These are phyloP conservation scores for Eragrostis nindensis DNA, from an alignment of 176 grass and related monocot genomes.

Conservation along the genomic window DNA sequence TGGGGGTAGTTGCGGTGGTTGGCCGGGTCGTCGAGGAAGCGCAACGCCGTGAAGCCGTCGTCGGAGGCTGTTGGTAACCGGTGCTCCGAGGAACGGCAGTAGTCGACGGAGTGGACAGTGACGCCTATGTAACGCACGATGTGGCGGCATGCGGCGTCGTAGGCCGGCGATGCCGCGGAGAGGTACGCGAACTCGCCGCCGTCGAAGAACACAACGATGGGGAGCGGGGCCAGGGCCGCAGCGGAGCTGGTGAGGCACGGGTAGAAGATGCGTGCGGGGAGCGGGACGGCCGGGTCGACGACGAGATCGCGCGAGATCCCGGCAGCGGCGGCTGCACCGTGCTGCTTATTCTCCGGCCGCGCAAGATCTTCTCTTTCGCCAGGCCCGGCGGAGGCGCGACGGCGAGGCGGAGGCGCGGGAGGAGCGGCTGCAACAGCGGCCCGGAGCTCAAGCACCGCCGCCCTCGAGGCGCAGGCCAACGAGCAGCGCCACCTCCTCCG, in stretches of 20 bases:
- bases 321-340: too few species aligned
- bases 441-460: too few species aligned
- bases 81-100: conserved; percentile 81
- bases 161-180: conserved; percentile 44
- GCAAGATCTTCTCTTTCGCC: too few species aligned
- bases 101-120: conserved; percentile 74
- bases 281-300: too few species aligned
- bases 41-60: conserved; percentile 64
- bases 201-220: conserved; percentile 78
- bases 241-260: neutral
- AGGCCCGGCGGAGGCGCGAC: too few species aligned
- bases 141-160: conserved; percentile 70
- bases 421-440: too few species aligned
- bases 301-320: too few species aligned
- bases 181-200: conserved; percentile 84
- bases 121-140: conserved; percentile 46
- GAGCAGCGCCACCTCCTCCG: too few species aligned
- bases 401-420: too few species aligned
- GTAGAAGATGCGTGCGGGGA: conserved; percentile 61
- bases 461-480: too few species aligned
- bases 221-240: neutral
- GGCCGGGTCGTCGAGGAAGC: conserved; percentile 56
- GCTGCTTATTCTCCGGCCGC: too few species aligned
- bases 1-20: conserved; percentile 7
- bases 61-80: conserved; percentile 66